A percentile compares a stretch with the other conserved stretches of the same genome.
phyloP scores from a whole-genome alignment of 768 basidiomycete species.

The Boletus rex-veris region DNA sequence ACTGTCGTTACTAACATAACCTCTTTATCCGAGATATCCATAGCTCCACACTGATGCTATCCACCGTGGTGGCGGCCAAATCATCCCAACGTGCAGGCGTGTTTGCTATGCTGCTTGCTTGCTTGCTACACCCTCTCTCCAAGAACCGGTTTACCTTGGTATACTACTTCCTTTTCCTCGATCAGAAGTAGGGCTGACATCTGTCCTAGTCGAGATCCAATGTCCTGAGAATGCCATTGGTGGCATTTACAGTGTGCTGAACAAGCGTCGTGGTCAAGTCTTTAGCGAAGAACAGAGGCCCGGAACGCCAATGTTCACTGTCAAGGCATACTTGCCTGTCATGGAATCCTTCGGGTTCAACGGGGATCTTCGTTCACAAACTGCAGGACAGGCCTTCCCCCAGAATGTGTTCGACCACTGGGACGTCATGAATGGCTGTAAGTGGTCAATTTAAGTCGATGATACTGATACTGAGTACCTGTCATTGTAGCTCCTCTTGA shows the following conservation, averaged over 20 bases:
- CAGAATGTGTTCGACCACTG: constrained; percentile 93
- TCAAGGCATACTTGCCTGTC: constrained; percentile 95
- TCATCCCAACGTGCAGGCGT: constrained; percentile 96
- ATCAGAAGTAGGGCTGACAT: constrained; percentile 11
- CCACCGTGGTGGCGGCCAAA: constrained; percentile 98
- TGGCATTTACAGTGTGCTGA: constrained; percentile 91
- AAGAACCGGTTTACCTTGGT: constrained; percentile 96
- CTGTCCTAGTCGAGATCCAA: constrained; percentile 82
- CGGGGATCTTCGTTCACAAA: constrained; percentile 87
- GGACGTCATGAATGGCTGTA: constrained; percentile 80
- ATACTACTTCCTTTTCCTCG: constrained; percentile 13
- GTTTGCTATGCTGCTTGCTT: constrained; percentile 94
- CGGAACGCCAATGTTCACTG: constrained; percentile 99
- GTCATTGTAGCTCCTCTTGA: constrained; percentile 60
- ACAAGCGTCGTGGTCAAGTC: constrained; percentile 97
- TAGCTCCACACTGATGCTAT: constrained; percentile 98
- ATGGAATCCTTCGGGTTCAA: constrained; percentile 97
- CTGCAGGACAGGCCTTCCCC: constrained; percentile 97
- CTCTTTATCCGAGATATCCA: not conserved
- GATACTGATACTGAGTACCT: not conserved
- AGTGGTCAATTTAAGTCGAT: constrained; percentile 28
- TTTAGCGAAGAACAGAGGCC: constrained; percentile 96
- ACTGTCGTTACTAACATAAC: not conserved
- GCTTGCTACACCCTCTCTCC: constrained; percentile 85
- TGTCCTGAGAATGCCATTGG: constrained; percentile 97